Conservation (phyloP, 352 stramenopile genomes). For the Phytophthora podocarpi region DNA sequence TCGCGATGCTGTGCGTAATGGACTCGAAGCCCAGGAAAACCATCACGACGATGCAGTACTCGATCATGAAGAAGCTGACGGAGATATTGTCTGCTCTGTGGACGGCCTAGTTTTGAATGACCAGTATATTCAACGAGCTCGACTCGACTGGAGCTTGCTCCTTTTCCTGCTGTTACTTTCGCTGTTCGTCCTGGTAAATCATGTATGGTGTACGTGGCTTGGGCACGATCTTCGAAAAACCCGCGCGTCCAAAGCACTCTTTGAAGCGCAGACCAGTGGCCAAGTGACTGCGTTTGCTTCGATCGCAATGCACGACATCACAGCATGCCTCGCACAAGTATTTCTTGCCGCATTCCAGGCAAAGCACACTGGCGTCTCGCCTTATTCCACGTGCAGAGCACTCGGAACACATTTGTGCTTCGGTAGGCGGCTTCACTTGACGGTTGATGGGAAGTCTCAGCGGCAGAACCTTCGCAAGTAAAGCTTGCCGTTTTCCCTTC, state of each 20-base stretch:
- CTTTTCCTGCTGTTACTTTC: slow-evolving; percentile 13
- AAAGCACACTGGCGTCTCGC: slow-evolving; percentile 35
- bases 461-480: slow-evolving; percentile 46
- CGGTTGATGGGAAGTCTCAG: slow-evolving; percentile 55
- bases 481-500: slow-evolving; percentile 31
- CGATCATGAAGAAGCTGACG: slow-evolving; percentile 48
- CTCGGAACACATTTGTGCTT: slow-evolving; percentile 13
- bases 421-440: slow-evolving; percentile 5
- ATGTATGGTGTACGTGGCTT: slow-evolving; percentile 29
- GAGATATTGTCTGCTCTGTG: slow-evolving; percentile 28
- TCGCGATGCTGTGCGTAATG: slow-evolving; percentile 53
- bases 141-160: slow-evolving; percentile 7
- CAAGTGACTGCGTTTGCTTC: slow-evolving; percentile 37
- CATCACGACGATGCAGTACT: slow-evolving; percentile 70
- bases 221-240: slow-evolving; percentile 36
- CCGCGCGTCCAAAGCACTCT: slow-evolving; percentile 38
- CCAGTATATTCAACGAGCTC: slow-evolving; percentile 13
- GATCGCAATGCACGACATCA: slow-evolving; percentile 42
- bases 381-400: slow-evolving; percentile 22
- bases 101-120: slow-evolving; percentile 17
- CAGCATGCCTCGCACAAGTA: slow-evolving; percentile 63
- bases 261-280: slow-evolving; percentile 40
- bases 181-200: slow-evolving; percentile 32
- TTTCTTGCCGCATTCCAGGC: slow-evolving; percentile 36
- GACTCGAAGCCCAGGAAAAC: slow-evolving; percentile 50